These are phyloP conservation scores for Aureobasidium lini DNA, from an alignment of 2,329 filamentous ascomycete genomes.

Conservation along the genomic window DNA sequence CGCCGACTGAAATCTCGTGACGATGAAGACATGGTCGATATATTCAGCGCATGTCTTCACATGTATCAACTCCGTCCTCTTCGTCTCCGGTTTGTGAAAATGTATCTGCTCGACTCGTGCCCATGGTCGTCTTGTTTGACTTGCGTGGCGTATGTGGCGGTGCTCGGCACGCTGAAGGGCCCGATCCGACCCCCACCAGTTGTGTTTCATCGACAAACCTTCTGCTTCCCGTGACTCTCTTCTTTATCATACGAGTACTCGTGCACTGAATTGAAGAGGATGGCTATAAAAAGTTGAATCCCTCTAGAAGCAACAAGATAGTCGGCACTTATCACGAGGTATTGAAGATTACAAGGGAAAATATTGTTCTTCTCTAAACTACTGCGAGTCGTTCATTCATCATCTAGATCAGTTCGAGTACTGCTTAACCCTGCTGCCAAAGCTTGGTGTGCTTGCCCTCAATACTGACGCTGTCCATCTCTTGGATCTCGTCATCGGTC, in stretches of 20 bases:
- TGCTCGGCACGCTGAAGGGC: not conserved
- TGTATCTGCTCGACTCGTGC: not conserved
- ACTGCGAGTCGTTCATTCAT: not conserved
- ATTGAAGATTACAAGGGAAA: no score
- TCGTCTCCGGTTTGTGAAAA: not conserved
- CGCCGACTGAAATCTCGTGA: slow-evolving; percentile 31
- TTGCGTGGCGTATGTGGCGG: slow-evolving; percentile 6
- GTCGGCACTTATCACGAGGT: no score
- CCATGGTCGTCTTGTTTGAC: not conserved
- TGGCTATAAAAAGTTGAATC: no score
- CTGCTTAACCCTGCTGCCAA: slow-evolving; percentile 35
- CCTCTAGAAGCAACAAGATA: no score
- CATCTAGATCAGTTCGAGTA: not conserved
- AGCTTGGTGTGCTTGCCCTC: slow-evolving; percentile 32
- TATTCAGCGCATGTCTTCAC: not conserved
- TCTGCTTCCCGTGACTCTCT: no score
- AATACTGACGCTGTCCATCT: slow-evolving; percentile 35
- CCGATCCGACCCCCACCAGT: not conserved
- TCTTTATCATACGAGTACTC: no score
- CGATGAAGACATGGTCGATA: slow-evolving; percentile 23
- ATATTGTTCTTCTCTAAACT: not conserved
- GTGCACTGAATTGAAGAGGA: no score
- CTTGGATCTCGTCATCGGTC: slow-evolving; percentile 34
- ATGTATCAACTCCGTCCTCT: not conserved
- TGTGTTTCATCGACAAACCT: slow-evolving; percentile 1